Base-by-base conservation (phyloP, 1,284 basidiomycete species). In the Cryptococcus sp. region DNA sequence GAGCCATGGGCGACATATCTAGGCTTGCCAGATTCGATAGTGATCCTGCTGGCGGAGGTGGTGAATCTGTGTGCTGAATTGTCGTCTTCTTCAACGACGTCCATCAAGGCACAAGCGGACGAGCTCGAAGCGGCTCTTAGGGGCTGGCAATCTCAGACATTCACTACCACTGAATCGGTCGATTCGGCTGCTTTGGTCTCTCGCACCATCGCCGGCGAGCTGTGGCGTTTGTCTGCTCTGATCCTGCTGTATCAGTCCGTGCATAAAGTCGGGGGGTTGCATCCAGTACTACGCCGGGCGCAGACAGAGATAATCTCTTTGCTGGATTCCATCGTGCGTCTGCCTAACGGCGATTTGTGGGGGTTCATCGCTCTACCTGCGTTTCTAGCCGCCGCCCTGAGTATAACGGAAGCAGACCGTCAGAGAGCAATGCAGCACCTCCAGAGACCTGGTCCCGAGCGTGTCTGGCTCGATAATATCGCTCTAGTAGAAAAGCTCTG, bases 381-480 rank as follows among this genome's bases (percentile, higher is more conserved):
- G 1, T 71, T 71, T 54, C 59, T 71, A 3, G 63, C 66, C 0
- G 69, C 64, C 5, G 59, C 57, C 0, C 56, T 71, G 11, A 54
- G 51, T 23, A 49, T 63, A n/a, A 26, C 51, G 5, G 58, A 64
- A 16, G 23, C 54, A n/a, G 69, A 71, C 49, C 49, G 69, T n/a
- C 49, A 64, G 22, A 48, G 61, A 11, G 46, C 67, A 0, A 61
- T 69, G 63, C 26, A 55, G 39, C 66, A 64, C 46, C 47, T 71
- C 23, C 50, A 54, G 23, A 58, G 64, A 22, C 54, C 63, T 2
- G 69, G 67, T 1, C 67, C 67, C 5, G 69, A 71, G 47, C 52
- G 63, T 16, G 62, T 69, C 15, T 69, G 67, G 69, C 45, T 67
- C 45, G 69, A 69, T 56, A 71, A 71, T 45, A 64, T 69, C 38